Conservation (phyloP, 305 asterid species). For the Plantago coronopus region DNA sequence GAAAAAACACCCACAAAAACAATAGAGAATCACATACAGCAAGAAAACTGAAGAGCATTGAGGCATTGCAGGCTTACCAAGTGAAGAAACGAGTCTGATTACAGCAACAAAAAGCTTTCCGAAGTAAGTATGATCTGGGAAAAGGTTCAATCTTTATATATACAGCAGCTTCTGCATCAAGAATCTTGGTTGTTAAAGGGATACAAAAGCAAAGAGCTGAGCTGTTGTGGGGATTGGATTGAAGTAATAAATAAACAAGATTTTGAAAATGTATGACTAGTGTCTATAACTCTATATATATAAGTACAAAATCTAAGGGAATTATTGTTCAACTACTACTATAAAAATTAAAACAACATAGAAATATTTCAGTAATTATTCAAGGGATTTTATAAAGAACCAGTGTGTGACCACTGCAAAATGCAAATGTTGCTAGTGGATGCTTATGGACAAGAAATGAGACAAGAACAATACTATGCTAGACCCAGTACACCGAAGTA, state of each 20-base stretch:
- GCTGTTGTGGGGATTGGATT: constrained; percentile 17
- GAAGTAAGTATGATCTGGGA: neutral
- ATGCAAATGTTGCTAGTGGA: constrained; percentile 3
- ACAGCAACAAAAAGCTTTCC: neutral
- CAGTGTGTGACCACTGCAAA: constrained; percentile 3
- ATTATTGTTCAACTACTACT: constrained; percentile 32
- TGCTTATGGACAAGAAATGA: constrained; percentile 20
- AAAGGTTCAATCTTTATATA: constrained; percentile 5
- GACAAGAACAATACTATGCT: too few species aligned
- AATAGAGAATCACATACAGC: neutral
- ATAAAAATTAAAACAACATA: neutral
- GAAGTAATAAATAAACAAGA: constrained; percentile 16
- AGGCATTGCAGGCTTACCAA: neutral
- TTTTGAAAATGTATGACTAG: too few species aligned
- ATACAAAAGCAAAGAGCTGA: constrained; percentile 23
- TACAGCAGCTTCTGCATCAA: constrained; percentile 26
- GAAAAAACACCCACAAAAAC: neutral
- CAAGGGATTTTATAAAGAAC: neutral
- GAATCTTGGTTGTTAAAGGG: constrained; percentile 27
- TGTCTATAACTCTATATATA: too few species aligned
- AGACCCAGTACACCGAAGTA: too few species aligned
- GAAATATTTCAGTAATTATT: constrained; percentile 2
- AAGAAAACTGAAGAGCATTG: neutral
- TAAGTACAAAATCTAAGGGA: constrained; percentile 23
- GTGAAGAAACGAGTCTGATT: neutral